These are phyloP conservation scores for Eimeria acervulina DNA, from an alignment of 169 alveolate genomes.

Conservation along the genomic window DNA sequence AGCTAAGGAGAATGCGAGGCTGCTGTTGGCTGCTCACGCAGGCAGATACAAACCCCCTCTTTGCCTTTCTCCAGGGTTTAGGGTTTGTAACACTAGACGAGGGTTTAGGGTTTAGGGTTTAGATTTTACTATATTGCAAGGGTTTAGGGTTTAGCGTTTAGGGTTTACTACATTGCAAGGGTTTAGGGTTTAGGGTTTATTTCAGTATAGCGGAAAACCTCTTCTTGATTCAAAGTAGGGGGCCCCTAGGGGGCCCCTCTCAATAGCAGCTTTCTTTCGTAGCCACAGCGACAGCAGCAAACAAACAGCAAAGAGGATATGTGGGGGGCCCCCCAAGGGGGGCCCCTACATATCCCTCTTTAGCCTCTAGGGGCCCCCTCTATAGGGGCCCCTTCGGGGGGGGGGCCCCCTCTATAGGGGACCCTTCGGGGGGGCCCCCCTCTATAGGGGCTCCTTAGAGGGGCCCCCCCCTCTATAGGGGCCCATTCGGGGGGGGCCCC, in stretches of 20 bases:
- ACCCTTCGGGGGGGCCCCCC: too few species aligned
- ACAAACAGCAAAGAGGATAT: too few species aligned
- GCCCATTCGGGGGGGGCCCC: too few species aligned
- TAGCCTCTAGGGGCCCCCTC: neutral
- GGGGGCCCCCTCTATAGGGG: neutral
- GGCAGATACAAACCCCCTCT: neutral
- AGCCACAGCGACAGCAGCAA: too few species aligned
- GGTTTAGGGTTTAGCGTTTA: neutral
- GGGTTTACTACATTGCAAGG: neutral
- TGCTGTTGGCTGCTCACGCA: neutral
- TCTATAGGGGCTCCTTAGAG: too few species aligned
- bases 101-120: neutral
- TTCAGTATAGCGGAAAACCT: too few species aligned
- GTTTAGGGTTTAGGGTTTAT: neutral
- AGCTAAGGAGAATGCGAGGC: neutral
- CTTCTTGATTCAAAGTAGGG: too few species aligned
- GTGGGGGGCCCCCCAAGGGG: too few species aligned
- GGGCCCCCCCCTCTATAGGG: neutral
- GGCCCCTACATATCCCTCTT: too few species aligned
- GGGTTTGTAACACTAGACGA: neutral
- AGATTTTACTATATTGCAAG: neutral
- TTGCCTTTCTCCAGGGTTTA: neutral
- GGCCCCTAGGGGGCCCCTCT: neutral
- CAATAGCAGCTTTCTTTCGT: too few species aligned
- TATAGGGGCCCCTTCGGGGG: neutral